These are phyloP conservation scores for Euclidium syriacum DNA, from an alignment of 345 rosid genomes.

Conservation along the genomic window DNA sequence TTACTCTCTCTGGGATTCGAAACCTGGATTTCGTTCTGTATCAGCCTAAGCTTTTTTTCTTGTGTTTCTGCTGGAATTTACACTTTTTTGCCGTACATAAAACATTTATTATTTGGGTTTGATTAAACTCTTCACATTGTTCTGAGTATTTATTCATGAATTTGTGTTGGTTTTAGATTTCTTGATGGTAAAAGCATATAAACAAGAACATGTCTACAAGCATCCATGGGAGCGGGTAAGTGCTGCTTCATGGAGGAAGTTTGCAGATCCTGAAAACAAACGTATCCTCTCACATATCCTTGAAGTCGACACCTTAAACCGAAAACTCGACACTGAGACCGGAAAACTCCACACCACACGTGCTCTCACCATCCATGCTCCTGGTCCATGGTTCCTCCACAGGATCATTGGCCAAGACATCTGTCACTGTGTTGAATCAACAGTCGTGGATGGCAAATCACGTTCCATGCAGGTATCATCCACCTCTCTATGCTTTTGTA, in stretches of 20 bases:
- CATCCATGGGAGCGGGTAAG: conserved; percentile 99
- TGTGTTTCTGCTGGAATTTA: background rate
- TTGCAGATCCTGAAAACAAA: conserved; percentile 87
- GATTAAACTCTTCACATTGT: background rate
- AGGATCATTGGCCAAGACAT: conserved; percentile 85
- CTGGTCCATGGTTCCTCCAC: conserved; percentile 93
- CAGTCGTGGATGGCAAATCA: conserved; percentile 71
- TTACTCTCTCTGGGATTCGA: background rate
- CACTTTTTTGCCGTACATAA: background rate
- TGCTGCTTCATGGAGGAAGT: conserved; percentile 98
- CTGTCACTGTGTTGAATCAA: conserved; percentile 87
- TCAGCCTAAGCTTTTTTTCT: too few species aligned
- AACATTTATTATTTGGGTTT: background rate
- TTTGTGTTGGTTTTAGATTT: conserved; percentile 7
- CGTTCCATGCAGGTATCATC: conserved; percentile 56
- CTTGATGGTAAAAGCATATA: conserved; percentile 70
- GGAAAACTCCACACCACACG: conserved; percentile 91
- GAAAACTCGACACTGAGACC: conserved; percentile 47
- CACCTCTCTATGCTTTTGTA: background rate
- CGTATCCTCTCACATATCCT: conserved; percentile 71
- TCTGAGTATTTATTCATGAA: background rate
- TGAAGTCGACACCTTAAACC: conserved; percentile 82
- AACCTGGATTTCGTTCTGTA: background rate
- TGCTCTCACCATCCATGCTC: conserved; percentile 77
- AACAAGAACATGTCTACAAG: conserved; percentile 85